Base-by-base conservation (phyloP, 1,284 basidiomycete species). In the Rhodofomes roseus region DNA sequence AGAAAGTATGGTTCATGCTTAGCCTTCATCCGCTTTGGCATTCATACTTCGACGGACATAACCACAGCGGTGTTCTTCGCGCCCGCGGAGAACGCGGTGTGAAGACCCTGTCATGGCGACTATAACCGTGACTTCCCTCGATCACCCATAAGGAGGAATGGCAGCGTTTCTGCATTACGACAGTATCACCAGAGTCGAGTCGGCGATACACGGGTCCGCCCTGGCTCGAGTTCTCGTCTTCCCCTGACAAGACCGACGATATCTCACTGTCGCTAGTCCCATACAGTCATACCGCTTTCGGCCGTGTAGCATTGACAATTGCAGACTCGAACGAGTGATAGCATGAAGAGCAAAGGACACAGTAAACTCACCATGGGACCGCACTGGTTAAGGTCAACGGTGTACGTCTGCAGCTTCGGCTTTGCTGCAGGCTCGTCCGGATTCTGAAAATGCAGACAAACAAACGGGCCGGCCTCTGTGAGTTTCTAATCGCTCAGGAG, bases 401-500 rank as follows among this genome's bases (percentile, higher is more conserved):
- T 86, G 84, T 98, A 99, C 1, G 89, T 86, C 81, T 98, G 94
- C 58, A 99, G 81, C 57, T 83, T 85, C 2, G 96, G 96, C 79
- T 98, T 97, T 78, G 90, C 89, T 56, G 89, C 85, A 14, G 96
- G 96, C 71, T 93, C 87, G 76, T 98, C 96, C 29, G 96, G 97
- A 80, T 98, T 96, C 95, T 95, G 62, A n/a, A n/a, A n/a, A 34
- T 34, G 31, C 5, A 5, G 5, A 34, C 40, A 34, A 40, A 36
- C 48, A 55, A 27, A 36, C 14, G 14, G 29, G 18, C 5, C n/a
- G n/a, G 4, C 23, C 18, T 20, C n/a, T 27, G 36, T 29, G 44
- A 44, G 54, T n/a, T 34, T n/a, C 29, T 18, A 14, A 23, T 14
- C 7, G 11, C 5, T 25, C 43, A 36, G 37, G 12, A 23, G 23